Percentiles rank a stretch among this genome's conserved stretches.
These are phyloP conservation scores for Beauveria scarabaeidicola DNA, from an alignment of 2,329 filamentous ascomycete genomes.

Conservation along the genomic window DNA sequence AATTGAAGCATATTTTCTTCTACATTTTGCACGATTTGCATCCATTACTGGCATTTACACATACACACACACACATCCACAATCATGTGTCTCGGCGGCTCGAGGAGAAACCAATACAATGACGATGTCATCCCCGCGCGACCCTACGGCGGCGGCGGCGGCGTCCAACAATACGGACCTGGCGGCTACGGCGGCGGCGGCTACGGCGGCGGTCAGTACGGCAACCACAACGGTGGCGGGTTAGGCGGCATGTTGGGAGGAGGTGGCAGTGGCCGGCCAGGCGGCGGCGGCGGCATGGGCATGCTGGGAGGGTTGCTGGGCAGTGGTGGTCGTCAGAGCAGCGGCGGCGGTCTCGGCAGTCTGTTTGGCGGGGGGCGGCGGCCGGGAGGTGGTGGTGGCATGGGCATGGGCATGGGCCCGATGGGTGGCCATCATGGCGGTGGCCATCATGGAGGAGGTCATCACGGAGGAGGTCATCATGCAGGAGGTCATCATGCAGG, in stretches of 20 bases:
- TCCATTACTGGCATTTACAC: too few relatives aligned
- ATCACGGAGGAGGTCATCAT: too few relatives aligned
- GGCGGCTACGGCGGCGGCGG: not conserved
- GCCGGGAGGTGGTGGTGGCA: not conserved
- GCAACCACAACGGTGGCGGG: not conserved
- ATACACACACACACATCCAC: not conserved
- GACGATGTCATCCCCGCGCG: constrained; percentile 1
- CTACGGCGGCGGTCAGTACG: not conserved
- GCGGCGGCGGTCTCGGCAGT: not conserved
- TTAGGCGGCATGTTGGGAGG: not conserved
- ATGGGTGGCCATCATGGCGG: not conserved
- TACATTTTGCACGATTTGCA: not conserved
- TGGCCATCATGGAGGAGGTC: not conserved
- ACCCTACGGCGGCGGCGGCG: not conserved
- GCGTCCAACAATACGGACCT: not conserved
- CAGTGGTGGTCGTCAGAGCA: not conserved
- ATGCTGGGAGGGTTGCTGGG: not conserved
- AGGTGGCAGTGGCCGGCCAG: not conserved
- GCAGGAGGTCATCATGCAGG: not conserved
- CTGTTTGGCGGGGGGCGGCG: not conserved
- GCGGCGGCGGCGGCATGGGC: not conserved
- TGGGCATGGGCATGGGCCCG: not conserved
- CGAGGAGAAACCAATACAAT: not conserved
- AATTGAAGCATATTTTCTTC: not conserved
- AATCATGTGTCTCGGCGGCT: constrained; percentile 5